Percentiles rank a stretch among this genome's conserved stretches.
Conservation (phyloP, 2,329 filamentous ascomycete species). For the Aspergillus awamori region DNA sequence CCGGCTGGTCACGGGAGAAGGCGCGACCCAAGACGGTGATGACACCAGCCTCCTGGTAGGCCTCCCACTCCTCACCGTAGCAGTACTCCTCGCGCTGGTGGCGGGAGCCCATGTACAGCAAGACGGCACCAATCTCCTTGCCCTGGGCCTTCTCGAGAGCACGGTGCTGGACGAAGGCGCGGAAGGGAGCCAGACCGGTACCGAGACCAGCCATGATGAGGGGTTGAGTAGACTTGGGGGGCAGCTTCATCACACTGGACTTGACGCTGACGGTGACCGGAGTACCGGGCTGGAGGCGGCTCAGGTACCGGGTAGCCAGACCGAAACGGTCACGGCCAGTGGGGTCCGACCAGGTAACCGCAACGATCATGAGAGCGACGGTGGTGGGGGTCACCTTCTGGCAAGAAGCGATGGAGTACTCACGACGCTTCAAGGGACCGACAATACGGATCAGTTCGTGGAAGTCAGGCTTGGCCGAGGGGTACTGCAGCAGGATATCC, state of each 20-base stretch:
- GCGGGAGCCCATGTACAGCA: conserved; percentile 94
- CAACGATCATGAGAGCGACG: conserved; percentile 96
- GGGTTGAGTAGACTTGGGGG: conserved; percentile 79
- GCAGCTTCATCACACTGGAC: conserved; percentile 99
- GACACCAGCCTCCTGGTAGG: conserved; percentile 91
- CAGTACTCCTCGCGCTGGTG: conserved; percentile 98
- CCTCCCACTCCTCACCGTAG: conserved; percentile 99
- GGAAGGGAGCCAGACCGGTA: conserved; percentile 97
- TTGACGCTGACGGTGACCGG: conserved; percentile 92
- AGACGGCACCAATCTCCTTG: conserved; percentile 88
- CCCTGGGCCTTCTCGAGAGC: conserved; percentile 98
- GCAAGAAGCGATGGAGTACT: conserved; percentile 98
- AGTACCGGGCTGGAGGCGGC: conserved; percentile 71
- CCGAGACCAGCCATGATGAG: conserved; percentile 99
- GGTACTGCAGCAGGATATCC: conserved; percentile 86
- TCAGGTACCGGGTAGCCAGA: conserved; percentile 89
- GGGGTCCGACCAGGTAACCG: conserved; percentile 91
- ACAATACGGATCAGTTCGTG: conserved; percentile 87
- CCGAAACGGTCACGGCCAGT: conserved; percentile 86
- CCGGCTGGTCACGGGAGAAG: conserved; percentile 92
- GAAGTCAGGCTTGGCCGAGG: conserved; percentile 84
- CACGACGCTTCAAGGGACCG: conserved; percentile 87
- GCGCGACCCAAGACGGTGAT: conserved; percentile 91
- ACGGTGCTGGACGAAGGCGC: conserved; percentile 96
- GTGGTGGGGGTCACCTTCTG: conserved; percentile 88